Evolutionary conservation across 2,329 filamentous ascomycete genomes (phyloP), one percentile per base, ranked within the genome.

Genomic region (Escovopsis sp.): DNA sequence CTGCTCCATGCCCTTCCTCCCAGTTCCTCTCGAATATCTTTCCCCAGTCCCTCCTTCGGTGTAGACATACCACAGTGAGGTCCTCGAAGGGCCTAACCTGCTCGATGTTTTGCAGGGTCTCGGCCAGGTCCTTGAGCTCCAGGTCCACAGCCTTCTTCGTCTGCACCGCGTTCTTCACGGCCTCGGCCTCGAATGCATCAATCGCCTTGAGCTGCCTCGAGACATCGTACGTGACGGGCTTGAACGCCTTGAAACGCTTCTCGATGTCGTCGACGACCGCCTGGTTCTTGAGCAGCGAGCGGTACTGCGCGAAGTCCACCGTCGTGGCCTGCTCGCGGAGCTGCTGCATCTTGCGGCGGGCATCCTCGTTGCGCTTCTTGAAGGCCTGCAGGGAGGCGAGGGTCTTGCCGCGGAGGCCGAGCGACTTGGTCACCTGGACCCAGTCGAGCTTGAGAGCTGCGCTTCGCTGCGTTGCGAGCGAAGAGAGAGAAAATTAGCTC

Each of bases 301-400:
- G 86, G 82, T 96, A 98, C 64, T 88, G 74, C 49, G 75, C 63
- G 66, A 98, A 96, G 72, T 98, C 86, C 66, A 98, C 76, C 40
- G 75, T 74, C 54, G 85, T 84, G 46, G 88, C 68, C 59, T 81
- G 78, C 65, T 94, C 85, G 45, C 75, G 77, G 40, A 98, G 84
- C 43, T 75, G 53, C 62, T 81, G 76, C 43, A 98, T 72, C 68
- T 88, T 88, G 70, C 90, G 88, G 66, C 88, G 87, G 58, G 85
- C 88, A 61, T 94, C 87, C 60, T 98, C 90, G 72, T 96, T 94
- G 68, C 90, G 87, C 78, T 94, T 90, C 77, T 98, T 98, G 80
- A 98, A 98, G 48, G 84, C 75, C 61, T 88, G 80, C 43, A 98
- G 85, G 43, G 88, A 81, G 53, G 79, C 67, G 50, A 84, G 87